Conservation (phyloP, 148 eudicot species). For the Talinum fruticosum region DNA sequence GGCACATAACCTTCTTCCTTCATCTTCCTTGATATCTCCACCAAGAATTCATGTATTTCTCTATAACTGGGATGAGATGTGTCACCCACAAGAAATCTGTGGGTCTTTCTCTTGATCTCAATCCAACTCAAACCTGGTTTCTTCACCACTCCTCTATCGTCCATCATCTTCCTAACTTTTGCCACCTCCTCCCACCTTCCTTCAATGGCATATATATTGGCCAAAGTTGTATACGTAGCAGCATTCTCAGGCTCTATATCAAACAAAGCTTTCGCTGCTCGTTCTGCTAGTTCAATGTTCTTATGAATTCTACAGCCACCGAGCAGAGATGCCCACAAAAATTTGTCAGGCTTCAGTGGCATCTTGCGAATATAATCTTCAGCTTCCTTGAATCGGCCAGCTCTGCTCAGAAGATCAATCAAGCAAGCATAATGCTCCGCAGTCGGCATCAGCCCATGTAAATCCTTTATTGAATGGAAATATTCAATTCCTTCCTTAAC, state of each 20-base stretch:
- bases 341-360: constrained; percentile 50
- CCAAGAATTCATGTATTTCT: constrained; percentile 38
- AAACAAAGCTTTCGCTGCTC: constrained; percentile 38
- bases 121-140: constrained; percentile 57
- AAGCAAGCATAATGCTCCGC: constrained; percentile 43
- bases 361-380: constrained; percentile 38
- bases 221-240: constrained; percentile 44
- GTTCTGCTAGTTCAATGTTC: constrained; percentile 43
- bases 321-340: constrained; percentile 46
- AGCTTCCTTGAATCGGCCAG: constrained; percentile 46
- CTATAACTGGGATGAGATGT: constrained; percentile 42
- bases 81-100: constrained; percentile 53
- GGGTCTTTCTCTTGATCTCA: constrained; percentile 43
- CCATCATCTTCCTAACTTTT: constrained; percentile 39
- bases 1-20: constrained; percentile 62
- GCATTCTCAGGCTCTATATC: constrained; percentile 44
- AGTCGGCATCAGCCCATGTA: constrained; percentile 32
- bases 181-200: constrained; percentile 41
- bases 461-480: constrained; percentile 39
- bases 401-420: constrained; percentile 41
- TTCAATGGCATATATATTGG: constrained; percentile 40
- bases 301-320: constrained; percentile 51
- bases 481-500: constrained; percentile 39
- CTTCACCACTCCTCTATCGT: constrained; percentile 46
- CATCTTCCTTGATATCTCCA: constrained; percentile 45